Conservation (phyloP, 2,329 filamentous ascomycete genomes). For the Whalleya microplaca region DNA sequence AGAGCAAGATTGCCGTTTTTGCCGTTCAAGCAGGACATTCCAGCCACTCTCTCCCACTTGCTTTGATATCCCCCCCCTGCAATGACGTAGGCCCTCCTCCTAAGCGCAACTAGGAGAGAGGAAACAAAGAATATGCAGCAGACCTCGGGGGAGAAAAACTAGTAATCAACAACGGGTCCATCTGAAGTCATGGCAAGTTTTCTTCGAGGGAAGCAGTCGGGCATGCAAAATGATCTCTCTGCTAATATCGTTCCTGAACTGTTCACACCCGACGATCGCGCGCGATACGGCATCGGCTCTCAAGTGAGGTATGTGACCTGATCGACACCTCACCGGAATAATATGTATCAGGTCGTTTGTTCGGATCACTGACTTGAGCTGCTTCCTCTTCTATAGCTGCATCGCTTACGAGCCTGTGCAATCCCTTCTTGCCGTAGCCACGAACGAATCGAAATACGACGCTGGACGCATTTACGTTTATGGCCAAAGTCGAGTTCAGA, state of each 20-base stretch:
- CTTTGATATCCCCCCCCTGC: no score
- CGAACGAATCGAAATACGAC: conserved; percentile 83
- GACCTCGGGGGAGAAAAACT: background rate
- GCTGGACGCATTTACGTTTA: conserved; percentile 87
- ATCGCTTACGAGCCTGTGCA: conserved; percentile 93
- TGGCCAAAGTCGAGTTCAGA: conserved; percentile 79
- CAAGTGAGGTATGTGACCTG: conserved; percentile 60
- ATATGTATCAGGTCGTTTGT: background rate
- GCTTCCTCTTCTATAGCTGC: conserved; percentile 61
- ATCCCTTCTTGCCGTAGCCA: conserved; percentile 89
- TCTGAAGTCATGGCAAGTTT: conserved; percentile 74
- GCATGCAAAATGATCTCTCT: conserved; percentile 89
- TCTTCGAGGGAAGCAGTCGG: conserved; percentile 88
- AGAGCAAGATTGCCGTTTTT: no score
- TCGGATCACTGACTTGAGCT: background rate
- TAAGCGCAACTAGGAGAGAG: background rate
- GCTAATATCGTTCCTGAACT: conserved; percentile 75
- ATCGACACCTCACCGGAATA: no score
- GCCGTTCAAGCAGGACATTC: no score
- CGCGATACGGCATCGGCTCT: conserved; percentile 81
- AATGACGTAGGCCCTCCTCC: conserved; percentile 8
- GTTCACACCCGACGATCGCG: conserved; percentile 83
- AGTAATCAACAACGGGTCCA: conserved; percentile 9
- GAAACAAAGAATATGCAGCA: background rate
- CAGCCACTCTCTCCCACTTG: no score